Conservation (phyloP, 1,284 basidiomycete species). For the Fomes fomentarius region DNA sequence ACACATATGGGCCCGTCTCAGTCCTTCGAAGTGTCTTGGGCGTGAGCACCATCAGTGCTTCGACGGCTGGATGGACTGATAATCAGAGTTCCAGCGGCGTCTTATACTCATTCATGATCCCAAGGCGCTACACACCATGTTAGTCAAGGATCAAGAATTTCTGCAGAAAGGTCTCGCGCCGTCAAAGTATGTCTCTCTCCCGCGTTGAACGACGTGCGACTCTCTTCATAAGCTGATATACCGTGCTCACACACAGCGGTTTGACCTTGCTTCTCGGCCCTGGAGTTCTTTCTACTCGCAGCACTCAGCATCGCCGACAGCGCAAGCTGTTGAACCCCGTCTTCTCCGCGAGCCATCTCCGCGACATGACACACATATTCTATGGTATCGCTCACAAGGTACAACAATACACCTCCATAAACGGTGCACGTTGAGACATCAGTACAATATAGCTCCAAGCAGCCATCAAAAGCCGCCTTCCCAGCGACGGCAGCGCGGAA, state of each 20-base stretch:
- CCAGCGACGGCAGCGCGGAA: slow-evolving; percentile 18
- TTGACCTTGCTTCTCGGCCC: slow-evolving; percentile 22
- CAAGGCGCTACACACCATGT: slow-evolving; percentile 10
- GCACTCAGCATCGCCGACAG: slow-evolving; percentile 16
- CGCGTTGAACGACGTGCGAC: neutral
- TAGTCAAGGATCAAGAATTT: slow-evolving; percentile 15
- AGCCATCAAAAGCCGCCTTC: slow-evolving; percentile 24
- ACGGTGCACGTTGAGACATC: neutral
- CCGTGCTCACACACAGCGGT: neutral
- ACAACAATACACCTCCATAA: neutral
- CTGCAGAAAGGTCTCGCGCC: slow-evolving; percentile 11
- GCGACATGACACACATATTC: slow-evolving; percentile 18
- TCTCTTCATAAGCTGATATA: neutral
- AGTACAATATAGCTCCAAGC: slow-evolving; percentile 18
- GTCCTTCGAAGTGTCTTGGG: slow-evolving; percentile 6
- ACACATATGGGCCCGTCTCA: slow-evolving; percentile 8
- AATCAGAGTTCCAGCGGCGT: neutral
- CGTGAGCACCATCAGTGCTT: neutral
- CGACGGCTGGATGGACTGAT: neutral
- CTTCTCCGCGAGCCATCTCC: slow-evolving; percentile 20
- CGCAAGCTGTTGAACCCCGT: slow-evolving; percentile 22
- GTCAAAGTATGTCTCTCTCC: slow-evolving; percentile 1
- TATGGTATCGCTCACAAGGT: slow-evolving; percentile 18
- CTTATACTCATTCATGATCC: slow-evolving; percentile 14
- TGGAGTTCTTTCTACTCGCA: slow-evolving; percentile 20